These are phyloP conservation scores for Isatis tinctoria DNA, from an alignment of 345 rosid species.

Conservation along the genomic window DNA sequence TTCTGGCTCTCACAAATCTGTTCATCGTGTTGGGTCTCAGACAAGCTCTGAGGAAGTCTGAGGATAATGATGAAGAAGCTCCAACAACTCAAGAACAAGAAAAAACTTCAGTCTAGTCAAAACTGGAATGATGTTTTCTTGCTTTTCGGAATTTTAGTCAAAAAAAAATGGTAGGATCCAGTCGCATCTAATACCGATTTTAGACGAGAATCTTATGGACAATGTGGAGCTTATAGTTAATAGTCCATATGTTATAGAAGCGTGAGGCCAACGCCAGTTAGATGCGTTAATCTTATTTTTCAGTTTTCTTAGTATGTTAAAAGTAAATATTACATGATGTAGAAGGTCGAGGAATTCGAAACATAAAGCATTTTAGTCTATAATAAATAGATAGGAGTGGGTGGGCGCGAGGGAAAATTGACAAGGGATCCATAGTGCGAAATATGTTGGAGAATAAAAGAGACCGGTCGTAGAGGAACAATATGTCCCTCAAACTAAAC, in stretches of 20 bases:
- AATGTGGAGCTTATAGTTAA: neutral
- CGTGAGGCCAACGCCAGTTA: neutral
- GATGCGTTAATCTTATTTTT: too few species aligned
- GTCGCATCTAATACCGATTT: neutral
- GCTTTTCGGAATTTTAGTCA: neutral
- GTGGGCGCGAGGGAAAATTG: too few species aligned
- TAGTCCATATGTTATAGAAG: neutral
- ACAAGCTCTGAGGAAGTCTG: conserved; percentile 56
- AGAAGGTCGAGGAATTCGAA: neutral
- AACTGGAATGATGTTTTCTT: neutral
- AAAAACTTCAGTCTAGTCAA: conserved; percentile 6
- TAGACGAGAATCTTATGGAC: neutral
- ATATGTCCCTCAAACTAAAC: neutral
- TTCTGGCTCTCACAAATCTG: conserved; percentile 77
- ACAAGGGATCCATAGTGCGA: too few species aligned
- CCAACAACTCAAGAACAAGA: conserved; percentile 14
- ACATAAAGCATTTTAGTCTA: neutral
- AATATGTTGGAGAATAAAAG: neutral
- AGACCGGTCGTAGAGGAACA: neutral
- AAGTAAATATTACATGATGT: too few species aligned
- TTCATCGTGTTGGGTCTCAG: conserved; percentile 86
- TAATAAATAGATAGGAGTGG: too few species aligned
- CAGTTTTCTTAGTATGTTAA: too few species aligned
- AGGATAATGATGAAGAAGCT: conserved; percentile 9
- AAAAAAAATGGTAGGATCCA: neutral